phyloP scores from a whole-genome alignment of 306 rosid genomes.

The Lathyrus sativus region DNA sequence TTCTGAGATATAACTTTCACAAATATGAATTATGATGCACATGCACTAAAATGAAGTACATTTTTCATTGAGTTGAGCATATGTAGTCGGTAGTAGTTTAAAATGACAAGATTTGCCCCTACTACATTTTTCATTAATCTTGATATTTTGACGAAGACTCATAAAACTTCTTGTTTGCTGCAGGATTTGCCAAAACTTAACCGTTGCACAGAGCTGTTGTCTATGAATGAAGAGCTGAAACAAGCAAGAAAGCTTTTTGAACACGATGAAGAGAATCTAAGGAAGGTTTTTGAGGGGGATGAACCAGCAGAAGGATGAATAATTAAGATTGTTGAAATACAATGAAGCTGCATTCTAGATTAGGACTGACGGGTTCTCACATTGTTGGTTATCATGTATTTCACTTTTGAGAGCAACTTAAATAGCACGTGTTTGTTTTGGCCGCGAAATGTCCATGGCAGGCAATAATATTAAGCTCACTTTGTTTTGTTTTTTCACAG shows the following conservation, averaged over 20 bases:
- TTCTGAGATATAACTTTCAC: not conserved
- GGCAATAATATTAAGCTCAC: too few species aligned
- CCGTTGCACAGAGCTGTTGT: slow-evolving; percentile 78
- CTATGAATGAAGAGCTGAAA: slow-evolving; percentile 91
- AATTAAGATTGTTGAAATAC: slow-evolving; percentile 28
- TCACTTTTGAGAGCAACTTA: slow-evolving; percentile 10
- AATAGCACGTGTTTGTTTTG: too few species aligned
- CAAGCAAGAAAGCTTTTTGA: slow-evolving; percentile 92
- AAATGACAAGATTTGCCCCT: not conserved
- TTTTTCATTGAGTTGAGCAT: slow-evolving; percentile 25
- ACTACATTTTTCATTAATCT: not conserved
- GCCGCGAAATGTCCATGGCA: too few species aligned
- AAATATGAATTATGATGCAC: not conserved
- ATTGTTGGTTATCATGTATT: slow-evolving; percentile 3
- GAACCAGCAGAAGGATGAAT: slow-evolving; percentile 48
- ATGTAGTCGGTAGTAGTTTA: slow-evolving; percentile 1
- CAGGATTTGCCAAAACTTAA: slow-evolving; percentile 83
- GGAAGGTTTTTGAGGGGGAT: slow-evolving; percentile 76
- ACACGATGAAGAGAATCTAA: slow-evolving; percentile 81
- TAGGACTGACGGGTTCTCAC: slow-evolving; percentile 6
- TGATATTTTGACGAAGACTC: slow-evolving; percentile 10
- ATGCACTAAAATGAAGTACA: slow-evolving; percentile 11
- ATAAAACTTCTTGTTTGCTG: slow-evolving; percentile 13
- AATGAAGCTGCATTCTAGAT: not conserved
- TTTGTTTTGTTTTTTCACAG: too few species aligned